phyloP scores from a whole-genome alignment of 768 basidiomycete species.

The Cytidiella melzeri region DNA sequence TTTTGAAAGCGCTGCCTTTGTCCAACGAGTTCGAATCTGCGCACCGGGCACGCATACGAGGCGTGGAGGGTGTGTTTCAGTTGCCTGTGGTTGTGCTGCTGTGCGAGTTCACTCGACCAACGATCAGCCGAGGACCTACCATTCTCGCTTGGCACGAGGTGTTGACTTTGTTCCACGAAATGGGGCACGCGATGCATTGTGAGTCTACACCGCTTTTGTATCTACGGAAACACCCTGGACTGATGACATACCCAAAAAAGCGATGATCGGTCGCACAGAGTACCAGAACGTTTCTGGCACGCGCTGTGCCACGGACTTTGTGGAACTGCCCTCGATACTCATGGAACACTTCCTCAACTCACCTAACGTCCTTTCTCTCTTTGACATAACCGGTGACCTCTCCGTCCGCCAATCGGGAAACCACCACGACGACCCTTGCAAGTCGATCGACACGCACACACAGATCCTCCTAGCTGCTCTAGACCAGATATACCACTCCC shows the following conservation, averaged over 20 bases:
- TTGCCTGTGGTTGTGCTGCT: constrained; percentile 88
- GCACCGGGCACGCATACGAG: constrained; percentile 53
- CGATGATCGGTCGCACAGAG: constrained; percentile 96
- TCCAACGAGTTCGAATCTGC: constrained; percentile 60
- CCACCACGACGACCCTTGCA: constrained; percentile 70
- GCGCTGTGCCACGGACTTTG: constrained; percentile 96
- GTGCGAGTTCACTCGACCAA: constrained; percentile 76
- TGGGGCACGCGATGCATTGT: constrained; percentile 99
- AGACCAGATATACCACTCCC: constrained; percentile 88
- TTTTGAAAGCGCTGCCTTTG: constrained; percentile 20
- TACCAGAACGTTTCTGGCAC: constrained; percentile 98
- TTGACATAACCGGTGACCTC: constrained; percentile 48
- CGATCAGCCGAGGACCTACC: constrained; percentile 56
- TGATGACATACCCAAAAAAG: no score
- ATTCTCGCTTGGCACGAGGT: constrained; percentile 90
- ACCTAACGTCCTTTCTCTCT: constrained; percentile 73
- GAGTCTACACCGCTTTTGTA: no score
- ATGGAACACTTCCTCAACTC: constrained; percentile 98
- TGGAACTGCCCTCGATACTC: constrained; percentile 94
- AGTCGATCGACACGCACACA: constrained; percentile 81
- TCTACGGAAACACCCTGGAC: no score
- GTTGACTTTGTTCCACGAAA: constrained; percentile 93
- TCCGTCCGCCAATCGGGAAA: constrained; percentile 46
- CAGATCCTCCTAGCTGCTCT: constrained; percentile 86
- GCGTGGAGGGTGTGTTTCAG: constrained; percentile 69